Evolutionary conservation across 495 filamentous ascomycete genomes (phyloP).

Genomic region (Lepraria neglecta): DNA sequence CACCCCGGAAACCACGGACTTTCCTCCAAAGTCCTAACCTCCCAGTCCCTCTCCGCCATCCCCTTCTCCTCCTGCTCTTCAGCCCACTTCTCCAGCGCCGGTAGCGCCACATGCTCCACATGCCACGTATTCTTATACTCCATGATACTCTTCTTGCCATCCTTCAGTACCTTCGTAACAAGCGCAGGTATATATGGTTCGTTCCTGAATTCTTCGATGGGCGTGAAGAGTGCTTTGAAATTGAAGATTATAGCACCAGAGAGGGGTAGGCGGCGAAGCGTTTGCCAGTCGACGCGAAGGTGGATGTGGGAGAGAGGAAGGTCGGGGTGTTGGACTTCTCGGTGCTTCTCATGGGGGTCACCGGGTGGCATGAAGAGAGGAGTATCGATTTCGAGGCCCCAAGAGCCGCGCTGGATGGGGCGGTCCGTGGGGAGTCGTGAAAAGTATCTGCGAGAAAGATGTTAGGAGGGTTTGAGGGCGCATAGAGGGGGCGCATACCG

Average conservation of each 20-base stretch:
- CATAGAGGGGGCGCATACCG: constrained; percentile 40
- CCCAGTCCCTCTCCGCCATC: constrained; percentile 57
- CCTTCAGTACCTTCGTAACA: constrained; percentile 58
- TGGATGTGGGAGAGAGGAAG: constrained; percentile 55
- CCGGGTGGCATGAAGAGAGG: constrained; percentile 74
- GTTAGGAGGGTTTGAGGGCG: neutral
- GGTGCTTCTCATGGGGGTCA: constrained; percentile 58
- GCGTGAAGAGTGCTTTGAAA: constrained; percentile 86
- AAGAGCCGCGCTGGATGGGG: constrained; percentile 82
- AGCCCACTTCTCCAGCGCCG: constrained; percentile 59
- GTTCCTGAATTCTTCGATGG: constrained; percentile 61
- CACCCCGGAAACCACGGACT: constrained; percentile 77
- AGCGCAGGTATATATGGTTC: constrained; percentile 71
- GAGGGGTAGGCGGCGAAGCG: constrained; percentile 72
- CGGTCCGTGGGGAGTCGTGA: constrained; percentile 65
- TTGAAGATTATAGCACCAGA: constrained; percentile 77
- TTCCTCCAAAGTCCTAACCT: constrained; percentile 69
- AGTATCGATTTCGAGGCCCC: constrained; percentile 72
- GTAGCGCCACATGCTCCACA: constrained; percentile 68
- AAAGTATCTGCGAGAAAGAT: constrained; percentile 55
- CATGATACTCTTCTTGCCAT: constrained; percentile 70
- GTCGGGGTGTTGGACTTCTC: constrained; percentile 49
- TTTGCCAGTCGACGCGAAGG: constrained; percentile 91
- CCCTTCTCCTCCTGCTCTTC: constrained; percentile 64
- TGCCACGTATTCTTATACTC: constrained; percentile 84